Percentiles rank a stretch among this genome's conserved stretches.
phyloP scores from a whole-genome alignment of 2,329 filamentous ascomycete genomes.

The Sporothrix dimorphospora region DNA sequence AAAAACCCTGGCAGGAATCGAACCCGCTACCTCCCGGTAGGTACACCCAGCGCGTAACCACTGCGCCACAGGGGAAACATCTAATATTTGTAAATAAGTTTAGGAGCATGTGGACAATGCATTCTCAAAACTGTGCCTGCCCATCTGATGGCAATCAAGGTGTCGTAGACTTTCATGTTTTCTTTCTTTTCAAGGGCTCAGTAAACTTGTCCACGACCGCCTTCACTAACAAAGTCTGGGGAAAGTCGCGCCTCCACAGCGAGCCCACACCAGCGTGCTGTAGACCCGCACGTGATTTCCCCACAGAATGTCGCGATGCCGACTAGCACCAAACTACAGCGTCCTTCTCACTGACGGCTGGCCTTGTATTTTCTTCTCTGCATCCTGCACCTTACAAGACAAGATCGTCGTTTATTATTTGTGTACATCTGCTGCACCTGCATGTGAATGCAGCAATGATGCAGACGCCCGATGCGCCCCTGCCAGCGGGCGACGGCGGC shows the following conservation, averaged over 20 bases:
- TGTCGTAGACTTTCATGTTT: too few species aligned
- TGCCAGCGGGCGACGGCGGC: background rate
- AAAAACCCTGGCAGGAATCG: too few species aligned
- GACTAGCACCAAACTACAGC: background rate
- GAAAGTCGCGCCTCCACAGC: background rate
- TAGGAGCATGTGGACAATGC: too few species aligned
- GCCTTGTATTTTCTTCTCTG: background rate
- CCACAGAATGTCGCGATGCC: constrained; percentile 16
- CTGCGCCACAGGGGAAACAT: too few species aligned
- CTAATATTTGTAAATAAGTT: too few species aligned
- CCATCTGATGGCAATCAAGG: too few species aligned
- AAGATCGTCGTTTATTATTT: background rate
- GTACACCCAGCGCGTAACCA: too few species aligned
- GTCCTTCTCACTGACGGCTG: background rate
- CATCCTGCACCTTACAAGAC: background rate
- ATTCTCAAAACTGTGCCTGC: too few species aligned
- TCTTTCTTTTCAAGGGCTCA: too few species aligned
- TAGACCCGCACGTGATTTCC: constrained; percentile 11
- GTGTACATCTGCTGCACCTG: background rate
- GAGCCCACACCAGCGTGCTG: background rate
- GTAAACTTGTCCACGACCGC: too few species aligned
- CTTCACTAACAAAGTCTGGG: constrained; percentile 1
- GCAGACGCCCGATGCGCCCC: background rate
- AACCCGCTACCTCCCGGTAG: too few species aligned
- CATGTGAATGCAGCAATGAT: background rate